A percentile compares a stretch with the other conserved stretches of the same genome.
These are phyloP conservation scores for Fusarium dimerum DNA, from an alignment of 2,329 filamentous ascomycete genomes.

Conservation along the genomic window DNA sequence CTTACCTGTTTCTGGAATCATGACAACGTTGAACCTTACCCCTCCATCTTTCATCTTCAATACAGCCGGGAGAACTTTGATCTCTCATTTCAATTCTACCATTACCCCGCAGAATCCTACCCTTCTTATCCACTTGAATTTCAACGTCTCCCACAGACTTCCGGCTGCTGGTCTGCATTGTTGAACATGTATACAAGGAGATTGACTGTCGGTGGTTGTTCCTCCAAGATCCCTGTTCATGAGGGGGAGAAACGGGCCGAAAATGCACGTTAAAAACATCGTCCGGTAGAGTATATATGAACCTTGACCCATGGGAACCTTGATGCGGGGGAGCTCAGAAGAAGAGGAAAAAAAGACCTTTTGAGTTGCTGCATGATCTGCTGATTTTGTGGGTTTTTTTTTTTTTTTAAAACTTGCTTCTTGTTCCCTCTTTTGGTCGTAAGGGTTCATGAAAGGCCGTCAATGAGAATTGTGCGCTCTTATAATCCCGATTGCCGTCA, in stretches of 20 bases:
- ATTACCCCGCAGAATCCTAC: too few species aligned
- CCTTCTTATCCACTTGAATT: too few species aligned
- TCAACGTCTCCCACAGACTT: neutral
- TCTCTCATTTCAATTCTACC: too few species aligned
- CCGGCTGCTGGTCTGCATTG: neutral
- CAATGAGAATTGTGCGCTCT: neutral
- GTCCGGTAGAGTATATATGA: too few species aligned
- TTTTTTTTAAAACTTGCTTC: neutral
- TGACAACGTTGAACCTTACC: too few species aligned
- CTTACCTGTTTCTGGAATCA: too few species aligned
- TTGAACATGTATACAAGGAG: neutral
- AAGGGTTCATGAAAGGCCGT: neutral
- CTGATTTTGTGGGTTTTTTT: neutral
- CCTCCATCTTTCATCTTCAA: too few species aligned
- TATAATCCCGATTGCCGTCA: neutral
- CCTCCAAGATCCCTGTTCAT: neutral
- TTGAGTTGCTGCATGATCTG: neutral
- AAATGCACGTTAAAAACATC: neutral
- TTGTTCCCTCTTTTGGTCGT: neutral
- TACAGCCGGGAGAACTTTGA: too few species aligned
- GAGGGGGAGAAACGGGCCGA: neutral
- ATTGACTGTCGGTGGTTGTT: too few species aligned
- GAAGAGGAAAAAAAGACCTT: neutral
- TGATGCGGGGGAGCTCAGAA: too few species aligned
- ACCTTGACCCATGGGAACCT: too few species aligned